phyloP scores from a whole-genome alignment of 2,329 filamentous ascomycete species.

The Fusarium staphyleae region DNA sequence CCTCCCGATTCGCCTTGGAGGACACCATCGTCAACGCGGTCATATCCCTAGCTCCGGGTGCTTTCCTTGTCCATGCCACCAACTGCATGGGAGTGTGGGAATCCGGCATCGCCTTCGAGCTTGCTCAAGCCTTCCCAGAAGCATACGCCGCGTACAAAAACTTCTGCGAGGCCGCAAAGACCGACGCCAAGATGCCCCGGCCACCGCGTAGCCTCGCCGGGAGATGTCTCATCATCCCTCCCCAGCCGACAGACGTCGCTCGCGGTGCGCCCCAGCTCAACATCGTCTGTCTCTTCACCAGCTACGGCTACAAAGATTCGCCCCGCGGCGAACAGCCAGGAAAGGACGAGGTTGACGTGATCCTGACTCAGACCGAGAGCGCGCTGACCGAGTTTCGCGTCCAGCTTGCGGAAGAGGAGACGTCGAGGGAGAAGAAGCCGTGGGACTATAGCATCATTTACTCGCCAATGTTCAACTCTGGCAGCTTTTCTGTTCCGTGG shows the following conservation, averaged over 20 bases:
- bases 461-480: constrained; percentile 35
- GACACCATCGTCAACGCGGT: constrained; percentile 25
- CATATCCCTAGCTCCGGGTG: constrained; percentile 14
- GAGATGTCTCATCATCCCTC: constrained; percentile 41
- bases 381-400: constrained; percentile 19
- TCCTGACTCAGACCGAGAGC: constrained; percentile 24
- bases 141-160: constrained; percentile 37
- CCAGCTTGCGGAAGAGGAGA: neutral
- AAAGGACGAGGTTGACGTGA: constrained; percentile 14
- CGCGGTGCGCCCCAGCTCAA: constrained; percentile 33
- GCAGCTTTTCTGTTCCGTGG: constrained; percentile 30
- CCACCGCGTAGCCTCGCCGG: constrained; percentile 35
- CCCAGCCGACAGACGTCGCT: constrained; percentile 33
- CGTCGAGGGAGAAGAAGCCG: too few relatives aligned
- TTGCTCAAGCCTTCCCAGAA: constrained; percentile 37
- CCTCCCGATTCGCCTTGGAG: constrained; percentile 13
- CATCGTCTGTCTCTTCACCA: constrained; percentile 30
- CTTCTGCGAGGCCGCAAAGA: constrained; percentile 36
- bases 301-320: constrained; percentile 27
- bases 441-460: constrained; percentile 1
- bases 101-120: constrained; percentile 41
- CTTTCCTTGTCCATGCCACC: constrained; percentile 43
- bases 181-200: constrained; percentile 17
- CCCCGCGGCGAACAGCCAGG: constrained; percentile 29
- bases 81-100: constrained; percentile 45